Base-by-base conservation (phyloP, 2,329 filamentous ascomycete species). In the Calycina herbarum region DNA sequence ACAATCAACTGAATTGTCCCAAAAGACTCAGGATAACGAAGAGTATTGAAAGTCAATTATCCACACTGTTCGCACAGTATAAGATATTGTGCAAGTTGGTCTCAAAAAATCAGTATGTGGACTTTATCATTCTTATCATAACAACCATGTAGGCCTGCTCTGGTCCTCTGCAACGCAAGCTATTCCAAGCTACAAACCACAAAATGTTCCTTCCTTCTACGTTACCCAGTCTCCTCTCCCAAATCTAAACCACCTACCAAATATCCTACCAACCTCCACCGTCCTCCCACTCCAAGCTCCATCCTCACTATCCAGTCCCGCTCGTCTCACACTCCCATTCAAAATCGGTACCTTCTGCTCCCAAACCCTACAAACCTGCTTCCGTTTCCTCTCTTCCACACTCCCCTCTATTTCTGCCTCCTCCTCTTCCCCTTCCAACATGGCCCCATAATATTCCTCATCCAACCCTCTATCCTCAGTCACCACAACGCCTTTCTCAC, bases 171-270 rank as follows among this genome's bases (percentile, higher is more conserved):
- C 17, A 51, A 24, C 4, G 7, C 45, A 11, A 51, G 3, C 45
- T n/a, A 11, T 24, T 27, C 13, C 24, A 57, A 35, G 35, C 10
- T 8, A 2, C 13, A 15, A 20, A 51, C 11, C 20, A 63, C 15
- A 20, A 48, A 13, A 33, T 29, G 5, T 29, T 20, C 35, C 24
- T 33, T 38, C 27, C 58, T 24, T 48, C 48, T 20, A 59, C 27
- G 8, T 59, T 5, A 20, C 75, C 77, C 78, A 80, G 40, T 77
- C 70, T 24, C 79, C 79, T 8, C 69, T 72, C 42, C 76, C 73
- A 69, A 89, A 86, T 33, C 75, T 75, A 73, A 91, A 92, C 90
- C 91, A 93, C 40, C 88, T 84, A 20, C 81, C 80, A 48, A 90
- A 77, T 20, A 92, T 80, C 67, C 80, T 81, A 61, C 80, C 81